Evolutionary conservation across 2,329 filamentous ascomycete genomes (phyloP).

Genomic region (Epichloe gansuensis): DNA sequence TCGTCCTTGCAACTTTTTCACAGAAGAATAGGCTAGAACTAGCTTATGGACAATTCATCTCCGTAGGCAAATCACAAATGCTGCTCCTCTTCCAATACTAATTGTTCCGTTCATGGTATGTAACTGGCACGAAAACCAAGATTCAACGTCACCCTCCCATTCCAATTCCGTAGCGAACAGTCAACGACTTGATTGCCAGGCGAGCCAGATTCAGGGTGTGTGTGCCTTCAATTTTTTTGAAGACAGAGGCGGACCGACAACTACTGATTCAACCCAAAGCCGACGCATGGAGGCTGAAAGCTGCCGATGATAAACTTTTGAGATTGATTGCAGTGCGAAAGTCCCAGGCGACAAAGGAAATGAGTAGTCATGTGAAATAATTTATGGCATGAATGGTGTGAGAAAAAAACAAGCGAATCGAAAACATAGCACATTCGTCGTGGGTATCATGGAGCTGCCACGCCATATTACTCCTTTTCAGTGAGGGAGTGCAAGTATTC

Average conservation of each 20-base stretch:
- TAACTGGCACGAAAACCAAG: neutral
- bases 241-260: neutral
- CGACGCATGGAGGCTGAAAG: neutral
- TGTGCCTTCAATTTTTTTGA: neutral
- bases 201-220: neutral
- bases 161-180: neutral
- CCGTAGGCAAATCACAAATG: neutral
- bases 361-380: slow-evolving; percentile 11
- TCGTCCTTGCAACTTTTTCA: neutral
- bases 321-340: neutral
- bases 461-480: slow-evolving; percentile 21
- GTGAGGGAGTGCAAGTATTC: slow-evolving; percentile 12
- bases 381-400: slow-evolving; percentile 4
- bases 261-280: neutral
- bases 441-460: slow-evolving; percentile 32
- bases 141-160: neutral
- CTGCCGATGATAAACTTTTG: neutral
- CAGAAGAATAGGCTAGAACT: neutral
- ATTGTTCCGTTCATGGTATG: neutral
- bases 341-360: slow-evolving; percentile 2
- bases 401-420: slow-evolving; percentile 18
- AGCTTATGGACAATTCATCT: neutral
- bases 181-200: neutral
- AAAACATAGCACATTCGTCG: slow-evolving; percentile 19
- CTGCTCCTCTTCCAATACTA: neutral